These are phyloP conservation scores for Glycine soja DNA, from an alignment of 306 rosid species.

Conservation along the genomic window DNA sequence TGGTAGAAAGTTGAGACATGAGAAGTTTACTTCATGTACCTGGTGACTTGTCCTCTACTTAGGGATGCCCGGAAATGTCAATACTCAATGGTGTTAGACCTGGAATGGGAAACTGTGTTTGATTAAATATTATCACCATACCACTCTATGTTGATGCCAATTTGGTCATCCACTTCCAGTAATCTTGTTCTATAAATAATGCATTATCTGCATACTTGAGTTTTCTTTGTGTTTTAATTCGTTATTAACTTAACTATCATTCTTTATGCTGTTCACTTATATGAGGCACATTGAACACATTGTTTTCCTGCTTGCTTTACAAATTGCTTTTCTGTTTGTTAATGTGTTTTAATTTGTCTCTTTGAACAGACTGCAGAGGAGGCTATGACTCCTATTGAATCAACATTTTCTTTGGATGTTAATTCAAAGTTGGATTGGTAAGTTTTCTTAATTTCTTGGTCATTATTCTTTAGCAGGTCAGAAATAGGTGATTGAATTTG, in stretches of 20 bases:
- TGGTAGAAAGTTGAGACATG: too few relatives aligned
- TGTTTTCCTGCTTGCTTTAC: conserved; percentile 25
- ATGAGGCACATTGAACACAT: background rate
- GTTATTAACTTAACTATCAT: conserved; percentile 22
- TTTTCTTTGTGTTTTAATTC: conserved; percentile 38
- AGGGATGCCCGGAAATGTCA: too few relatives aligned
- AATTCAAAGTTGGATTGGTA: conserved; percentile 96
- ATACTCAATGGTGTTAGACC: too few relatives aligned
- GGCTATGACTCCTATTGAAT: conserved; percentile 99
- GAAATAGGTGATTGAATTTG: conserved; percentile 32
- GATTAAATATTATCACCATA: too few relatives aligned
- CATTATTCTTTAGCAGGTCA: conserved; percentile 31
- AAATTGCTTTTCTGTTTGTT: background rate
- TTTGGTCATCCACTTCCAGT: background rate
- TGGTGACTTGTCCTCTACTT: too few relatives aligned
- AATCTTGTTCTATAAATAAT: conserved; percentile 15
- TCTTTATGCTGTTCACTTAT: background rate
- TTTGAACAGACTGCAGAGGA: conserved; percentile 88
- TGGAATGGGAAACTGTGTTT: too few relatives aligned
- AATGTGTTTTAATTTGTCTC: conserved; percentile 14
- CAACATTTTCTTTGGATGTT: conserved; percentile 94
- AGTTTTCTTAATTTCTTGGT: conserved; percentile 45
- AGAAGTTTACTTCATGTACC: too few relatives aligned
- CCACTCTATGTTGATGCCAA: background rate
- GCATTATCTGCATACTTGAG: conserved; percentile 19